Conservation (phyloP, 163 green algal genomes). For the Prototheca wickerhamii region DNA sequence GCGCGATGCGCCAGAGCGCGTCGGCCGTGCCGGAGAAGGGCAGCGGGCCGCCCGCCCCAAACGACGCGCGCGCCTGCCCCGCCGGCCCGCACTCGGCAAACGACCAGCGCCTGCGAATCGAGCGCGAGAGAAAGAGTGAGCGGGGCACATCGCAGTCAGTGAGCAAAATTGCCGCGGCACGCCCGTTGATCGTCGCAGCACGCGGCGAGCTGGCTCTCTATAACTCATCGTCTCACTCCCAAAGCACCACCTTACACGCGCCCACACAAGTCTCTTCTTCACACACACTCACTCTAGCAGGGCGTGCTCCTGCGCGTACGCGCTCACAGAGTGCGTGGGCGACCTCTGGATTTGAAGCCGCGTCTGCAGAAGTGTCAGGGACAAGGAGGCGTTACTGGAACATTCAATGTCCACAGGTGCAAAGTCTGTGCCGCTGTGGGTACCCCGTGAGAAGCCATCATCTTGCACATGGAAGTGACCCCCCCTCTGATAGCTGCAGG, state of each 20-base stretch:
- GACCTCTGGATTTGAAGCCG: constrained; percentile 57
- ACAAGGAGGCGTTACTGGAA: background rate
- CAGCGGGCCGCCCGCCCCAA: background rate
- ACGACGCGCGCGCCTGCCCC: background rate
- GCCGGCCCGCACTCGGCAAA: constrained; percentile 18
- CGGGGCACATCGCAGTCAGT: background rate
- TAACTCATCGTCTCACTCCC: background rate
- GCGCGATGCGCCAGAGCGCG: constrained; percentile 28
- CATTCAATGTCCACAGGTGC: background rate
- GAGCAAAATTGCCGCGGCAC: no score
- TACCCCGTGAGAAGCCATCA: no score
- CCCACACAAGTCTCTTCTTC: background rate
- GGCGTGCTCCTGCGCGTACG: constrained; percentile 4
- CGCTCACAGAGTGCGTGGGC: background rate
- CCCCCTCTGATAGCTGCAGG: background rate
- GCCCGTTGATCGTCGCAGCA: no score
- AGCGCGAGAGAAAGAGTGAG: background rate
- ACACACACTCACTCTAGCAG: constrained; percentile 29
- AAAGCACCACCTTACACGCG: background rate
- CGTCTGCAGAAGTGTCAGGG: constrained; percentile 35
- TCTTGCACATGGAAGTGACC: background rate
- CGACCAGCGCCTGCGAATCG: constrained; percentile 17
- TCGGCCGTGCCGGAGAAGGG: constrained; percentile 25
- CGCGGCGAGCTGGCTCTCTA: no score
- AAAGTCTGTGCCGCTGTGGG: no score